Percentiles rank a stretch among this genome's conserved stretches.
phyloP scores from a whole-genome alignment of 176 grass and related monocot genomes.

The Dendrocalamus sinicus region DNA sequence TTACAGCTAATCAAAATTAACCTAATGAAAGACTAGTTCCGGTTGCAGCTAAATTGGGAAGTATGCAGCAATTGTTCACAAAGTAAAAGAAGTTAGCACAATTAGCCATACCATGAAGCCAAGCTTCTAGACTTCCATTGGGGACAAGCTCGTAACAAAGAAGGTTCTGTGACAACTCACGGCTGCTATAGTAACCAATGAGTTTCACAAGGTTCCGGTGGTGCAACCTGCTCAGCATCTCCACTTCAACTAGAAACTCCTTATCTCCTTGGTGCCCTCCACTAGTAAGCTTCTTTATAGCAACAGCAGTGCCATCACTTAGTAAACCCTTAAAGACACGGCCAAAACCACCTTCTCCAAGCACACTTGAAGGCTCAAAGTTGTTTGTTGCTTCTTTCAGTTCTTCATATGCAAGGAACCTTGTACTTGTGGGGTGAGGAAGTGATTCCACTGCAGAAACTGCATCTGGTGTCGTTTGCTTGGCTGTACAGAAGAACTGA shows the following conservation, averaged over 20 bases:
- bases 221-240: slow-evolving; percentile 98
- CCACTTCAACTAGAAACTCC: slow-evolving; percentile 97
- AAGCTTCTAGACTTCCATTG: slow-evolving; percentile 96
- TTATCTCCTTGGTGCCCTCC: slow-evolving; percentile 98
- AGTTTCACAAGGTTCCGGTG: slow-evolving; percentile 99
- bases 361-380: slow-evolving; percentile 77
- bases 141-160: slow-evolving; percentile 97
- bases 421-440: slow-evolving; percentile 80
- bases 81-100: slow-evolving; percentile 36
- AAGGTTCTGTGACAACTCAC: slow-evolving; percentile 79
- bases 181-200: slow-evolving; percentile 87
- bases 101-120: slow-evolving; percentile 88
- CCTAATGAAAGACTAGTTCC: slow-evolving; percentile 2
- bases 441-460: slow-evolving; percentile 82
- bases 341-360: slow-evolving; percentile 98
- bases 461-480: slow-evolving; percentile 64
- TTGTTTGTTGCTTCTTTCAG: slow-evolving; percentile 94
- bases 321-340: slow-evolving; percentile 89
- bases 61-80: background rate
- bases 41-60: slow-evolving; percentile 21
- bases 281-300: slow-evolving; percentile 89
- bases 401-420: slow-evolving; percentile 88
- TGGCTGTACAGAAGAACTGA: slow-evolving; percentile 55
- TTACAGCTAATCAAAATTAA: slow-evolving; percentile 3
- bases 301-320: slow-evolving; percentile 89